Percentiles rank a stretch among this genome's conserved stretches.
phyloP scores from a whole-genome alignment of 2,329 filamentous ascomycete genomes.

The Colletotrichum chrysophilum region DNA sequence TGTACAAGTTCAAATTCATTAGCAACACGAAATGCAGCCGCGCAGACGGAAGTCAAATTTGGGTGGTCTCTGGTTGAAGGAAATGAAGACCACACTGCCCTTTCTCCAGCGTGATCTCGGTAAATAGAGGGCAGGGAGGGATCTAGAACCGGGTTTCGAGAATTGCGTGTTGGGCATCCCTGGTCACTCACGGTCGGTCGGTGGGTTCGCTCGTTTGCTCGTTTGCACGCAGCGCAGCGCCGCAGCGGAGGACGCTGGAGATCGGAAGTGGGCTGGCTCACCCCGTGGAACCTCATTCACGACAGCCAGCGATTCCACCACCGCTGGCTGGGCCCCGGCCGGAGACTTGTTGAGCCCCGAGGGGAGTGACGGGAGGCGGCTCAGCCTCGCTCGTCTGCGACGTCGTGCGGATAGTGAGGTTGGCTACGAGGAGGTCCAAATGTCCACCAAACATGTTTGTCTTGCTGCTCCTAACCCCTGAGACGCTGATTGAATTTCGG shows the following conservation, averaged over 20 bases:
- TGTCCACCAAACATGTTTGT: not conserved
- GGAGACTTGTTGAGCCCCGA: not conserved
- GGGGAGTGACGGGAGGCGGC: not conserved
- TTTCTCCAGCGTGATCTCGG: not conserved
- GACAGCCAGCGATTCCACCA: not conserved
- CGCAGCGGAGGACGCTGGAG: not conserved
- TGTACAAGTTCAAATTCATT: not conserved
- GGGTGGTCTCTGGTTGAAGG: not conserved
- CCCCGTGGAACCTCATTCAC: not conserved
- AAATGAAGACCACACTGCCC: not conserved
- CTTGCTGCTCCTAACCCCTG: not conserved
- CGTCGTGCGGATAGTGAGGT: not conserved
- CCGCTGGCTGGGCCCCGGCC: not conserved
- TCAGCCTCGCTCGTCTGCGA: conserved; percentile 15
- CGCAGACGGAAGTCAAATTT: not conserved
- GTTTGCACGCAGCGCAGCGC: not conserved
- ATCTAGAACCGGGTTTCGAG: not conserved
- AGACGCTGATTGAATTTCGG: not conserved
- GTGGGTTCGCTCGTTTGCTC: too few relatives aligned
- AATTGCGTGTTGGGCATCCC: not conserved
- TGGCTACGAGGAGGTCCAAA: not conserved
- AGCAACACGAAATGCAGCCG: not conserved
- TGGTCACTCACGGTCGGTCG: not conserved
- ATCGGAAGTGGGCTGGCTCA: not conserved
- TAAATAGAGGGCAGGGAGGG: not conserved